A percentile compares a stretch with the other conserved stretches of the same genome.
phyloP scores from a whole-genome alignment of 139 green algal genomes.

The Astrephomene gubernaculifera region DNA sequence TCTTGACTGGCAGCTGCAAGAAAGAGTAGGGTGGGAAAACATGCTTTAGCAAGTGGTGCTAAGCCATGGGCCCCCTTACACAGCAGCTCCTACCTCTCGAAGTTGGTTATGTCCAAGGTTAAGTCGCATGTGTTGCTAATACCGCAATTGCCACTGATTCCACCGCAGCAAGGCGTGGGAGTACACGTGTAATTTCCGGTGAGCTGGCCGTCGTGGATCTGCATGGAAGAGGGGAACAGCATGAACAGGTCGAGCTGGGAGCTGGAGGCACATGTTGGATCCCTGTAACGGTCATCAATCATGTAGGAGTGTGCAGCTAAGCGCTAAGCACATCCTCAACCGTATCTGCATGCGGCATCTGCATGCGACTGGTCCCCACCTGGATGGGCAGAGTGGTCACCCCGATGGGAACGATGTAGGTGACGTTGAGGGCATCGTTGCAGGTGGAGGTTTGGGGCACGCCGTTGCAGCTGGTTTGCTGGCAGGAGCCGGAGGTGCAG shows the following conservation, averaged over 20 bases:
- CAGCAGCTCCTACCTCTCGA: not conserved
- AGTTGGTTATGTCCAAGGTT: not conserved
- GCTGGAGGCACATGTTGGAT: not conserved
- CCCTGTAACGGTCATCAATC: not conserved
- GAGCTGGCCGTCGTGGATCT: not conserved
- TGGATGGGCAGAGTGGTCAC: not conserved
- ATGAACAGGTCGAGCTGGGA: not conserved
- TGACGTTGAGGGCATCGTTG: not conserved
- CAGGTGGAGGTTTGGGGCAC: not conserved
- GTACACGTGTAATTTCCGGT: not conserved
- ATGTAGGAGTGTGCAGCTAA: not conserved
- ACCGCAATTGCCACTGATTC: not conserved
- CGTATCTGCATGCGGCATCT: not conserved
- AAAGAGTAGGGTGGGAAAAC: not conserved
- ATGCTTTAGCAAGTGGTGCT: not conserved
- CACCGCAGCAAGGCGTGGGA: not conserved
- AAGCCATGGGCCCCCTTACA: not conserved
- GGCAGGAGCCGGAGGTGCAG: not conserved
- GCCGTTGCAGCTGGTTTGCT: not conserved
- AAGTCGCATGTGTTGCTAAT: not conserved
- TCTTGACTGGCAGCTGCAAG: not conserved
- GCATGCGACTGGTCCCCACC: not conserved
- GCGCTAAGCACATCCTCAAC: not conserved
- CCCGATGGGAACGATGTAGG: not conserved
- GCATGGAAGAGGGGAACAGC: not conserved